Conservation (phyloP, 768 basidiomycete genomes). For the Boletus subparvulus region DNA sequence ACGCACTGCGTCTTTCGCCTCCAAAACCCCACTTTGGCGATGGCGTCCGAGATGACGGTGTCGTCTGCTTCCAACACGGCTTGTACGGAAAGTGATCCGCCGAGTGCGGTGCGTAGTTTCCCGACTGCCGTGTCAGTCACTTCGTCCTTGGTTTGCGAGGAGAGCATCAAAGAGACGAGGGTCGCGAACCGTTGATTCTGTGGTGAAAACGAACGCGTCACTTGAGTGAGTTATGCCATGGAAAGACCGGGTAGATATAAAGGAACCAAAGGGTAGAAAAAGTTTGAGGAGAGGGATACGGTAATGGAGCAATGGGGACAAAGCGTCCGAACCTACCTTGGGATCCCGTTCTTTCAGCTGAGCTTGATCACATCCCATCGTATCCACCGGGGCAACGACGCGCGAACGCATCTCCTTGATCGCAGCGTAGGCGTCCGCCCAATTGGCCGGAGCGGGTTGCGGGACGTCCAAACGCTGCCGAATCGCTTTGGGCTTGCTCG, state of each 20-base stretch:
- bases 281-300: no score
- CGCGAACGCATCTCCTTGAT: constrained; percentile 76
- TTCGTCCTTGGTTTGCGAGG: constrained; percentile 93
- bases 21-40: constrained; percentile 93
- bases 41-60: constrained; percentile 65
- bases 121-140: constrained; percentile 78
- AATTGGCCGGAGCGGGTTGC: constrained; percentile 64
- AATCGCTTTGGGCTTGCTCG: constrained; percentile 57
- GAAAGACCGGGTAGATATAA: background rate
- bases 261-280: background rate
- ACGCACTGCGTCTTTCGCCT: constrained; percentile 78
- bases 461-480: constrained; percentile 53
- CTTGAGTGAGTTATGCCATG: background rate
- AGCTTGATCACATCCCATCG: constrained; percentile 82
- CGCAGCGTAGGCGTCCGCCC: constrained; percentile 67
- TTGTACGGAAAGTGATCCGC: constrained; percentile 78
- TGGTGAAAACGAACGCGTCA: no score
- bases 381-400: constrained; percentile 85
- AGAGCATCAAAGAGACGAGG: constrained; percentile 91
- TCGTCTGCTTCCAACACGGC: constrained; percentile 65
- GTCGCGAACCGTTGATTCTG: constrained; percentile 77
- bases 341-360: constrained; percentile 63
- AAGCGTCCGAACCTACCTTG: constrained; percentile 44
- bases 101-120: constrained; percentile 70
- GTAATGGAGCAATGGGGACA: background rate